Evolutionary conservation across 106 monocot genomes (phyloP).

Genomic region (Posidonia australis): DNA sequence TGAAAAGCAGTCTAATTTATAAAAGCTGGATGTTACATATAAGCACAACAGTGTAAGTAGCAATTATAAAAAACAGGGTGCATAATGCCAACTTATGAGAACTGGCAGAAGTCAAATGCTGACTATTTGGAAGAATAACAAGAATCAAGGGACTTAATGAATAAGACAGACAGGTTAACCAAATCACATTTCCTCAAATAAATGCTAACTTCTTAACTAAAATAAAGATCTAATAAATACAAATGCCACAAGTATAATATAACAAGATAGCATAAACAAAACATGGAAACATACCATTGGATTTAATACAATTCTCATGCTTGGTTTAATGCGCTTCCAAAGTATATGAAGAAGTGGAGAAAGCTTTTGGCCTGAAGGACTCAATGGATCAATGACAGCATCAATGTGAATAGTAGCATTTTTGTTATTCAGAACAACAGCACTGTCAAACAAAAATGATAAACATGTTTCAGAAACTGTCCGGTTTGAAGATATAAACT

Average conservation of each 20-base stretch:
- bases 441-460: slow-evolving; percentile 38
- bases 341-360: slow-evolving; percentile 74
- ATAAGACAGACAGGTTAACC: too few species aligned
- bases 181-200: not conserved
- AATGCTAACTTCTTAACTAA: not conserved
- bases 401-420: slow-evolving; percentile 86
- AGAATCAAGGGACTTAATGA: too few species aligned
- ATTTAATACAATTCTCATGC: slow-evolving; percentile 95
- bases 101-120: too few species aligned
- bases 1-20: not conserved
- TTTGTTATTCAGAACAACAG: slow-evolving; percentile 55
- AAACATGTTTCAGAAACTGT: not conserved
- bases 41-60: not conserved
- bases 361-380: slow-evolving; percentile 88
- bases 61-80: not conserved
- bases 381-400: slow-evolving; percentile 95
- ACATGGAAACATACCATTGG: slow-evolving; percentile 70
- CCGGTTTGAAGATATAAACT: too few species aligned
- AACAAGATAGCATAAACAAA: slow-evolving; percentile 1
- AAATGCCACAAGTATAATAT: not conserved
- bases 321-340: slow-evolving; percentile 62
- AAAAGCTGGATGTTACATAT: not conserved
- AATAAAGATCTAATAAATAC: not conserved
- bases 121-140: too few species aligned
- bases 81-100: too few species aligned